These are phyloP conservation scores for Gyrodon lividus DNA, from an alignment of 768 basidiomycete genomes.

Conservation along the genomic window DNA sequence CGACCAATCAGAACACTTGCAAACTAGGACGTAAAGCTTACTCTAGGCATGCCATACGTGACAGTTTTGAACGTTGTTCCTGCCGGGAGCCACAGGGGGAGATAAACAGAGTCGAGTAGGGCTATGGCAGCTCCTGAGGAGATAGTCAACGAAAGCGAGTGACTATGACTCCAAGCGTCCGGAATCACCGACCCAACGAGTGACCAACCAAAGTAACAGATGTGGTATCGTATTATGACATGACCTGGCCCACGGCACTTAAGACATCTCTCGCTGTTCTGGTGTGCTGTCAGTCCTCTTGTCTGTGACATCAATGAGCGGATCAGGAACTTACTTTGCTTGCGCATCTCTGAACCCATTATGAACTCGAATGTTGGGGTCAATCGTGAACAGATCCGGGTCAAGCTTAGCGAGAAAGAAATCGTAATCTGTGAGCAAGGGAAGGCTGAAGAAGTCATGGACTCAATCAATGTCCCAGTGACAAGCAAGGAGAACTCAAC, in stretches of 20 bases:
- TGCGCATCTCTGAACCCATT: slow-evolving; percentile 45
- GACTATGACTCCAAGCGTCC: too few relatives aligned
- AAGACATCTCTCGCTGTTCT: slow-evolving; percentile 43
- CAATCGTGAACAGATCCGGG: slow-evolving; percentile 43
- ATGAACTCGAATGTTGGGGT: slow-evolving; percentile 40
- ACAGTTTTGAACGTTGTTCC: slow-evolving; percentile 34
- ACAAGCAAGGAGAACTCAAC: too few relatives aligned
- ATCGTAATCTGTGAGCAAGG: slow-evolving; percentile 40
- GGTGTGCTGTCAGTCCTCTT: neutral
- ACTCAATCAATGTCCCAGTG: neutral
- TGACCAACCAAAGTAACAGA: slow-evolving; percentile 45
- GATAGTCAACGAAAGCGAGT: neutral
- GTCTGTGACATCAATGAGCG: neutral
- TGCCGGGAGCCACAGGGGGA: slow-evolving; percentile 36
- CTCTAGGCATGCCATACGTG: slow-evolving; percentile 44
- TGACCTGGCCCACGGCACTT: slow-evolving; percentile 37
- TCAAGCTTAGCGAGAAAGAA: slow-evolving; percentile 34
- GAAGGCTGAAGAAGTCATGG: slow-evolving; percentile 26
- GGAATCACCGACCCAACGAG: slow-evolving; percentile 33
- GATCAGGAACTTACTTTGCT: slow-evolving; percentile 32
- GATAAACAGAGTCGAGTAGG: slow-evolving; percentile 43
- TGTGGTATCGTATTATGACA: slow-evolving; percentile 33
- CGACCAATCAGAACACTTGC: neutral
- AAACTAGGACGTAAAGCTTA: neutral
- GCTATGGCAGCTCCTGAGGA: slow-evolving; percentile 38